These are phyloP conservation scores for Fusarium beomiforme DNA, from an alignment of 2,329 filamentous ascomycete species.

Conservation along the genomic window DNA sequence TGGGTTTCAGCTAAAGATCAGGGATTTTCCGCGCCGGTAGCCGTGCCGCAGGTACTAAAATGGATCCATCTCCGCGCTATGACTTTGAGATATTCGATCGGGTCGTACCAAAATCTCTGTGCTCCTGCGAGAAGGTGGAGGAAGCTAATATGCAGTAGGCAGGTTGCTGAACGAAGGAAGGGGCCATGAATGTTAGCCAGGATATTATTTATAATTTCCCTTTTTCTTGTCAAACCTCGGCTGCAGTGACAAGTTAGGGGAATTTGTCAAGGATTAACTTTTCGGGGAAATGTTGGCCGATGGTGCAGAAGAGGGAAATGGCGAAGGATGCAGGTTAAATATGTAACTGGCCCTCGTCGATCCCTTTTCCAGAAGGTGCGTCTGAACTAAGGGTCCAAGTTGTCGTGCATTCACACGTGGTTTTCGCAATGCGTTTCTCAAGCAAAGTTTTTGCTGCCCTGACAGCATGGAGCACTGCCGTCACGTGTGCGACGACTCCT, in stretches of 20 bases:
- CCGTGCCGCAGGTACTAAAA: not conserved
- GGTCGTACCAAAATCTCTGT: not conserved
- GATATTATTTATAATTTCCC: not conserved
- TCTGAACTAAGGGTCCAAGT: not conserved
- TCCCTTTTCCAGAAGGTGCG: not conserved
- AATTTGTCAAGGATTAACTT: not conserved
- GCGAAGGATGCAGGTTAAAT: constrained; percentile 27
- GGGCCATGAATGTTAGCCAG: not conserved
- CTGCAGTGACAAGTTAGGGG: not conserved
- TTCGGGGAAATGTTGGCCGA: not conserved
- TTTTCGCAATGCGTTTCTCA: constrained; percentile 20
- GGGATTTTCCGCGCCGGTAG: not conserved
- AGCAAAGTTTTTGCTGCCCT: constrained; percentile 43
- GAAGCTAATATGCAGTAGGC: not conserved
- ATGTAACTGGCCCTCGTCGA: constrained; percentile 9
- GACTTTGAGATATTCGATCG: not conserved
- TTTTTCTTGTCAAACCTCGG: not conserved
- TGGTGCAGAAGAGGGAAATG: not conserved
- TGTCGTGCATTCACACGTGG: not conserved
- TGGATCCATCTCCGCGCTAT: constrained; percentile 3
- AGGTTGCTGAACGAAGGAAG: not conserved
- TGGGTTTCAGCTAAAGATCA: not conserved
- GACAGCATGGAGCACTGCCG: constrained; percentile 39
- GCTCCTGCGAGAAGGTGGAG: not conserved
- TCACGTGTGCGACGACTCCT: constrained; percentile 32